phyloP scores from a whole-genome alignment of 2,329 filamentous ascomycete species.

The Ophiostoma sp. region DNA sequence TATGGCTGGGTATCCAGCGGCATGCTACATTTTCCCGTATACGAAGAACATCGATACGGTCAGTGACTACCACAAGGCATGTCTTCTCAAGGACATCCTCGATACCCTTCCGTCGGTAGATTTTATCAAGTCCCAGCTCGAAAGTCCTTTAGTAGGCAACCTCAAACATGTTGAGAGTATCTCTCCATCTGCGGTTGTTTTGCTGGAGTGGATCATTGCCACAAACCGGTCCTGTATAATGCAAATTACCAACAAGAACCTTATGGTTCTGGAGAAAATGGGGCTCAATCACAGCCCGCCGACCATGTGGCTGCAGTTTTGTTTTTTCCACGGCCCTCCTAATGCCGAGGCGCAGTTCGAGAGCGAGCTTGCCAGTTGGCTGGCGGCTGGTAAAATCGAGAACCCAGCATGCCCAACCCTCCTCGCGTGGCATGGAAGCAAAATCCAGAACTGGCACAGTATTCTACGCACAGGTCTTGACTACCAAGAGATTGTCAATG shows the following conservation, averaged over 20 bases:
- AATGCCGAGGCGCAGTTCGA: slow-evolving; percentile 78
- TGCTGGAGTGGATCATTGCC: slow-evolving; percentile 82
- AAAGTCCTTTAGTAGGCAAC: slow-evolving; percentile 34
- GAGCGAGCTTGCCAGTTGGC: slow-evolving; percentile 47
- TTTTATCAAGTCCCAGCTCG: slow-evolving; percentile 50
- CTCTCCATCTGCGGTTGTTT: slow-evolving; percentile 57
- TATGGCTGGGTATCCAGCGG: background rate
- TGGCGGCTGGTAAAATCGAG: slow-evolving; percentile 28
- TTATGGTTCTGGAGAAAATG: background rate
- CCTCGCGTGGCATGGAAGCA: slow-evolving; percentile 83
- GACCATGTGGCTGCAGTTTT: slow-evolving; percentile 67
- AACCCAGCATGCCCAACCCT: slow-evolving; percentile 56
- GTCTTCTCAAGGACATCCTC: slow-evolving; percentile 48
- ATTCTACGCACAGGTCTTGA: slow-evolving; percentile 80
- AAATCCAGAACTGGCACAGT: slow-evolving; percentile 75
- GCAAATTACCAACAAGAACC: slow-evolving; percentile 52
- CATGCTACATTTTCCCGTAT: slow-evolving; percentile 8
- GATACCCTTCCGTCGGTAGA: slow-evolving; percentile 56
- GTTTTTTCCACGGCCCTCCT: slow-evolving; percentile 80
- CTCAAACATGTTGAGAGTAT: slow-evolving; percentile 49
- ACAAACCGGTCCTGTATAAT: slow-evolving; percentile 85
- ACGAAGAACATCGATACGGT: slow-evolving; percentile 53
- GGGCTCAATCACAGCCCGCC: background rate
- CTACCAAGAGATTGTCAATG: slow-evolving; percentile 57
- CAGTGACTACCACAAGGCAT: slow-evolving; percentile 40